Conservation (phyloP, 768 basidiomycete genomes). For the Hemileccinum rubropunctum region DNA sequence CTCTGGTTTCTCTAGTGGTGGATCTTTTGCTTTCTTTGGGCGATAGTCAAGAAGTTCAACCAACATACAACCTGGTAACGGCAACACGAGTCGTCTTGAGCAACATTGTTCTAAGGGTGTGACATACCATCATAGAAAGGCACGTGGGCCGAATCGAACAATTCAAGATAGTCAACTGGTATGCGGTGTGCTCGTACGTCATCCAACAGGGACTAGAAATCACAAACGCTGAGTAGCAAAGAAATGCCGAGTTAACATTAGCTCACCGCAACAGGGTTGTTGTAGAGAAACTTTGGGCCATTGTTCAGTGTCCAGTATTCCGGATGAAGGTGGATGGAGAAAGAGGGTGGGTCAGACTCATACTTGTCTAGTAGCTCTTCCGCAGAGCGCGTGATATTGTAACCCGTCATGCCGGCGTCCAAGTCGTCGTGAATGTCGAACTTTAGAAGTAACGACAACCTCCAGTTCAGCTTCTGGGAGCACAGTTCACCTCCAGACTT, state of each 20-base stretch:
- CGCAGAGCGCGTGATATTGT: slow-evolving; percentile 68
- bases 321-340: slow-evolving; percentile 72
- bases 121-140: slow-evolving; percentile 81
- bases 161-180: slow-evolving; percentile 80
- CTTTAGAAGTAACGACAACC: neutral
- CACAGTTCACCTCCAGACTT: neutral
- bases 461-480: neutral
- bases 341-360: slow-evolving; percentile 61
- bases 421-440: slow-evolving; percentile 4
- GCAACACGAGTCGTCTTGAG: neutral
- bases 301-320: slow-evolving; percentile 84
- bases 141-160: slow-evolving; percentile 69
- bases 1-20: slow-evolving; percentile 55
- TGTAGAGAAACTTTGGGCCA: slow-evolving; percentile 79
- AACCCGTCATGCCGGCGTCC: slow-evolving; percentile 53
- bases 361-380: slow-evolving; percentile 59
- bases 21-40: slow-evolving; percentile 54
- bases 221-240: slow-evolving; percentile 4
- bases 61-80: slow-evolving; percentile 68
- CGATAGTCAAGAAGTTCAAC: slow-evolving; percentile 82
- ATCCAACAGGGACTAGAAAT: slow-evolving; percentile 67
- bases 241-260: neutral
- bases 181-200: slow-evolving; percentile 81
- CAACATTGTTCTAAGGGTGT: neutral
- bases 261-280: slow-evolving; percentile 65